Percentiles rank a stretch among this genome's conserved stretches.
Evolutionary conservation across 257 asterid genomes (phyloP).

Genomic region (Solanum neorickii): DNA sequence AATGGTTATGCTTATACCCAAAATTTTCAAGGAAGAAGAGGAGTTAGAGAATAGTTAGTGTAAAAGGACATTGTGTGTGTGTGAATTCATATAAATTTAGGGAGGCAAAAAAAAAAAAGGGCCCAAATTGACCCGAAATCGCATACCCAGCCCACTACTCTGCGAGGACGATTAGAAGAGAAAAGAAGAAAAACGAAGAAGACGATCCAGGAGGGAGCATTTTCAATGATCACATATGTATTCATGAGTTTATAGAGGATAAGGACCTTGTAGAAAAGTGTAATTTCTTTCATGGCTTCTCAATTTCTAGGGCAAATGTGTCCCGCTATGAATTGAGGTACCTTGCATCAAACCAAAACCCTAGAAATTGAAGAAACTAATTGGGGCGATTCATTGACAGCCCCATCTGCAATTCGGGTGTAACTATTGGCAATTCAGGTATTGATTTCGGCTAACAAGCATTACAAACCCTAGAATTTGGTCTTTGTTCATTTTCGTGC

Average conservation of each 20-base stretch:
- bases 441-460: conserved; percentile 2
- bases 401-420: conserved; percentile 1
- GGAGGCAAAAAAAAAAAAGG: neutral
- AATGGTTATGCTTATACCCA: neutral
- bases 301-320: conserved; percentile 22
- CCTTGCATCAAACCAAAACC: conserved; percentile 25
- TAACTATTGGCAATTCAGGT: conserved; percentile 18
- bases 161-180: conserved; percentile 32
- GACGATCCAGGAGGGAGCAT: conserved; percentile 13
- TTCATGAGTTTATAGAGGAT: neutral
- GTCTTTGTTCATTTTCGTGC: conserved; percentile 1
- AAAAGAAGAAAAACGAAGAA: conserved; percentile 18
- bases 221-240: neutral
- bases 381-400: conserved; percentile 7
- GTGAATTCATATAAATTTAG: neutral
- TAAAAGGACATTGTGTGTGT: neutral
- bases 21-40: neutral
- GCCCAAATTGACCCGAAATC: conserved; percentile 20
- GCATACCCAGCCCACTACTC: conserved; percentile 32
- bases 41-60: neutral
- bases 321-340: conserved; percentile 15
- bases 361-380: conserved; percentile 20
- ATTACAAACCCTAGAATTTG: conserved; percentile 19
- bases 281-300: conserved; percentile 6
- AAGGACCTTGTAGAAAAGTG: neutral